Evolutionary conservation across 805 yeast species (phyloP), one percentile per base, ranked within the genome.

Genomic region (Ogataea neopini): DNA sequence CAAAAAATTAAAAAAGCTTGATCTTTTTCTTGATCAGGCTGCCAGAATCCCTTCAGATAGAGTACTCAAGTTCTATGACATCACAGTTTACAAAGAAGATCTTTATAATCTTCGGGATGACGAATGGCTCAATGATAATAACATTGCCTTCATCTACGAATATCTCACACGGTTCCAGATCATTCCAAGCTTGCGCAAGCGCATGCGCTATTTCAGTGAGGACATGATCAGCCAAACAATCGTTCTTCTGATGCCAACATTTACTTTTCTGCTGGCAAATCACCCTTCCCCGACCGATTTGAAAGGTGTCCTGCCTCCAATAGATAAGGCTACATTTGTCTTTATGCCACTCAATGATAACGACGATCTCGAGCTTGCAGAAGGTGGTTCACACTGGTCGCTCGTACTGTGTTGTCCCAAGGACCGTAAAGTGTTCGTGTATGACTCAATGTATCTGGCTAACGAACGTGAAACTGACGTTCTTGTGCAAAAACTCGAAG

Each of bases 361-460:
- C 50, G 84, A 75, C 39, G 84, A 81, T 45, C 68, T 80, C 35
- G 84, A 75, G 40, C 67, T 68, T 0, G 79, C 76, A 2, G 86
- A 80, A 50, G 82, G 83, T 14, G 94, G 92, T 1, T 81, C 81
- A 39, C 94, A 87, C 64, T 86, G 95, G 94, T 81, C 87, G 0
- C 64, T 87, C 13, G 72, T 83, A 11, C 73, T 86, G 13, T 69
- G 82, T 6, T 73, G 76, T 28, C 51, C 76, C 7, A 63, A 74
- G 11, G 84, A 79, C 34, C 65, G 69, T 14, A 70, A 66, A 26
- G 76, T 83, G 2, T 71, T 70, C 18, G 68, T 84, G 9, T 84
- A 81, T 59, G 94, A 87, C 58, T 80, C 87, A 39, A 65, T 80
- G 80, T 64, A 61, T 8, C 63, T 66, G 6, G 73, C 72, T 23